Base-by-base conservation (phyloP, 306 rosid genomes). In the Castanea sativa region DNA sequence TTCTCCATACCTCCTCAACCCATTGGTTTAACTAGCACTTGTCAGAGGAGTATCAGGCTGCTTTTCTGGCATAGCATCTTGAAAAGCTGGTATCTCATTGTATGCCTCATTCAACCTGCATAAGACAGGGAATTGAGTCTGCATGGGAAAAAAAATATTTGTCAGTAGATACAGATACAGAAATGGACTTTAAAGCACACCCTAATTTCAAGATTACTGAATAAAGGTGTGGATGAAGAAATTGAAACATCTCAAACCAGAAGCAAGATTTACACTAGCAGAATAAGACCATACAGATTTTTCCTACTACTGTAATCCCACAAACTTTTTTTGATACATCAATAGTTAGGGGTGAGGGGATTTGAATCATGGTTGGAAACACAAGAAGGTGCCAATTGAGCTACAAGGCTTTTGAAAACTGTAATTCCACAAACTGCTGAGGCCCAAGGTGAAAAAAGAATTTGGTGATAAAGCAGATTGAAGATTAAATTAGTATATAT, bases 31-130 rank as follows among this genome's bases (percentile, higher is more conserved):
- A 55, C 82, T 80, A 71, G 81, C 60, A 68, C 75, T 21, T 61
- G 56, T 52, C 33, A 84, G 38, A 51, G 82, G 77, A 84, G 86
- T 79, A 74, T 94, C 97, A 15, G 93, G 97, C 86, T 94, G 98
- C 57, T 86, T 86, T 76, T 88, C 89, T 12, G 97, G 97, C 71
- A 64, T 78, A 55, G 97, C 93, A 71, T 91, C 91, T 72, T 55
- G 80, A 77, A 91, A 91, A 58, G 87, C 97, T 19, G 91, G 89
- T 73, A 83, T 69, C 53, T 80, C 83, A 55, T 60, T 59, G 87
- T 94, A 92, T 61, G 90, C 82, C 81, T 87, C 92, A 58, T 84
- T 35, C 84, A 94, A 83, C 80, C 91, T 88, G 35, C 88, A 73
- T 58, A 94, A 84, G 77, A 85, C 45, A 23, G 97, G 94, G 75